phyloP scores from a whole-genome alignment of 2,329 filamentous ascomycete genomes.

The Neopestalotiopsis rosae region DNA sequence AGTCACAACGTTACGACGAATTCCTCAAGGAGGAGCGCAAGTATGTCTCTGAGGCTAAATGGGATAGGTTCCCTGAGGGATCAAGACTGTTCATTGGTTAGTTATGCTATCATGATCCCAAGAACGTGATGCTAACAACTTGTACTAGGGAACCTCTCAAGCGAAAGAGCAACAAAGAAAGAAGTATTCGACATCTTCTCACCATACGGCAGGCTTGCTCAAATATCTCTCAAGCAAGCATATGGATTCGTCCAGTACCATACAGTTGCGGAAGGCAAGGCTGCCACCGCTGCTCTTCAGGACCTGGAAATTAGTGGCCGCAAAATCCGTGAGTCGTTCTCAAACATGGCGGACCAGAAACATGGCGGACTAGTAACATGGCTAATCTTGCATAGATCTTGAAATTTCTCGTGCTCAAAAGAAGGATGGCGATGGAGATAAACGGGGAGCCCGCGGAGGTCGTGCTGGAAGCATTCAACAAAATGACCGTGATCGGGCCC shows the following conservation, averaged over 20 bases:
- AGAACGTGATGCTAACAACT: slow-evolving; percentile 32
- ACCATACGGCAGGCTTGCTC: slow-evolving; percentile 82
- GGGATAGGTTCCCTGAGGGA: slow-evolving; percentile 80
- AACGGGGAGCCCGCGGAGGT: slow-evolving; percentile 50
- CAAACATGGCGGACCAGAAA: slow-evolving; percentile 33
- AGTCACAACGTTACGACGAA: slow-evolving; percentile 66
- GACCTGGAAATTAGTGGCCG: slow-evolving; percentile 84
- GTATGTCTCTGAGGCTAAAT: slow-evolving; percentile 79
- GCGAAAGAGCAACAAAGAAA: slow-evolving; percentile 89
- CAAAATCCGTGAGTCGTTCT: slow-evolving; percentile 80
- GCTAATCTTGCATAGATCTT: slow-evolving; percentile 63
- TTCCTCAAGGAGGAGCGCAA: slow-evolving; percentile 76
- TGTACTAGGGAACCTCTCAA: slow-evolving; percentile 80
- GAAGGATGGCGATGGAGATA: slow-evolving; percentile 73
- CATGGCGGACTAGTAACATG: no score
- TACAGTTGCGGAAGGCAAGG: slow-evolving; percentile 73
- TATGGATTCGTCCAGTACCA: slow-evolving; percentile 98
- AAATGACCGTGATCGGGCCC: slow-evolving; percentile 8
- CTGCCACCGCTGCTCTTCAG: slow-evolving; percentile 79
- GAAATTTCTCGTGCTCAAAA: slow-evolving; percentile 90
- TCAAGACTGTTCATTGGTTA: slow-evolving; percentile 83
- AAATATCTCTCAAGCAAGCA: slow-evolving; percentile 95
- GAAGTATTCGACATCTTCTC: slow-evolving; percentile 94
- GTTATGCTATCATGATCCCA: slow-evolving; percentile 31
- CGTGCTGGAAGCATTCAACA: slow-evolving; percentile 46